Evolutionary conservation across 805 yeast species (phyloP).

Genomic region (Candida nonsorbophila): DNA sequence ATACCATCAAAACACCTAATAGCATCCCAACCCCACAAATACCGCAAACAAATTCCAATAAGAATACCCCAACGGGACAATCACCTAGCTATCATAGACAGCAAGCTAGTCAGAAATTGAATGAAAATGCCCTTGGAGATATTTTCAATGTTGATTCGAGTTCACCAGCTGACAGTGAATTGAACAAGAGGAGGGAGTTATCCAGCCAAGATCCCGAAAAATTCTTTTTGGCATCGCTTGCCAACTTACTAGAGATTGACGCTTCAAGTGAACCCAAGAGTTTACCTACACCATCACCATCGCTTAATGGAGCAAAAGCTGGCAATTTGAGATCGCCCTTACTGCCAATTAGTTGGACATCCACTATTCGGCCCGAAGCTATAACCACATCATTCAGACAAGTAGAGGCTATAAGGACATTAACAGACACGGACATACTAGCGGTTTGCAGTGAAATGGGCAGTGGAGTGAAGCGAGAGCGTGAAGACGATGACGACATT

Average conservation of each 20-base stretch:
- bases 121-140: constrained; percentile 16
- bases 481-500: constrained; percentile 24
- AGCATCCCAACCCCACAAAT: constrained; percentile 40
- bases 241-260: constrained; percentile 44
- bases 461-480: constrained; percentile 16
- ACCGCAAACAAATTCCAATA: constrained; percentile 28
- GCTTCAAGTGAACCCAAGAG: constrained; percentile 21
- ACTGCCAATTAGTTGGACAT: constrained; percentile 36
- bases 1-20: constrained; percentile 39
- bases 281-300: constrained; percentile 11
- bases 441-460: constrained; percentile 14
- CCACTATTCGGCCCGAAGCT: constrained; percentile 42
- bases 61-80: constrained; percentile 36
- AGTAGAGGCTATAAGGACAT: constrained; percentile 31
- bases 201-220: constrained; percentile 41
- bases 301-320: constrained; percentile 5
- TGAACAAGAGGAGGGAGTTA: constrained; percentile 42
- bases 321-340: constrained; percentile 26
- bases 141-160: constrained; percentile 15
- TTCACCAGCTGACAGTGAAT: constrained; percentile 30
- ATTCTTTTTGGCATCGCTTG: constrained; percentile 47
- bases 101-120: constrained; percentile 8
- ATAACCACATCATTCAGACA: constrained; percentile 43
- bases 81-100: constrained; percentile 24
- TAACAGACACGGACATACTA: constrained; percentile 20